Base-by-base conservation (phyloP, 768 basidiomycete species). In the Trametes gibbosa region DNA sequence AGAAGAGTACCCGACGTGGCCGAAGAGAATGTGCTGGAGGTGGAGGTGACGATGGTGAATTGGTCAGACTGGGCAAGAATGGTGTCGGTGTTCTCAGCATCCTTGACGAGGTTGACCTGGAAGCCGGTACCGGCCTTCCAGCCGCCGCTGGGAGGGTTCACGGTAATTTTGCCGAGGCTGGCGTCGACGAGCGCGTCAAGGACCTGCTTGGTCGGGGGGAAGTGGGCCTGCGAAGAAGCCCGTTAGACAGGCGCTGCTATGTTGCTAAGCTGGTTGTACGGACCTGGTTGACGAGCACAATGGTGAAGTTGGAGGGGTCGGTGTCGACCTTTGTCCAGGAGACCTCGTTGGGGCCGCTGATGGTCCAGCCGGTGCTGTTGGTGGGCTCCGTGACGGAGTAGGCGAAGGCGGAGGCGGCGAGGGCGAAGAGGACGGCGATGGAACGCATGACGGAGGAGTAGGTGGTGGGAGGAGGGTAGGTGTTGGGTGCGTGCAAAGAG, bases 21-120 rank as follows among this genome's bases (percentile, higher is more conserved):
- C 16, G 61, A 47, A 6, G 72, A 53, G 27, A 29, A 50, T 34
- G 65, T 51, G 58, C 57, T 63, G 17, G 70, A 62, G 34, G 68
- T 62, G 27, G 58, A 27, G 0, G 59, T 58, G 41, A 70, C 71
- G 69, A 85, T 83, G 65, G 69, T 73, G 72, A 93, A 95, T 55
- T 82, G 68, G 25, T 56, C 51, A 17, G 90, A 92, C 73, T 95
- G 90, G 39, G 91, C 90, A 53, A 84, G 79, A 63, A 94, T 84
- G 50, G 73, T 72, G 70, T 71, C 67, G 23, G 81, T 73, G 53
- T 83, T 51, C 19, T 79, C 55, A 3, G 77, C 61, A 63, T 81
- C 77, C 64, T 76, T 66, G 60, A 86, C 83, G 25, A 95, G 71
- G 76, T 94, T 91, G 72, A 95, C 79, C 56, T 82, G 86, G 81